Conservation (phyloP, 495 filamentous ascomycete genomes). For the Talaromyces liani region DNA sequence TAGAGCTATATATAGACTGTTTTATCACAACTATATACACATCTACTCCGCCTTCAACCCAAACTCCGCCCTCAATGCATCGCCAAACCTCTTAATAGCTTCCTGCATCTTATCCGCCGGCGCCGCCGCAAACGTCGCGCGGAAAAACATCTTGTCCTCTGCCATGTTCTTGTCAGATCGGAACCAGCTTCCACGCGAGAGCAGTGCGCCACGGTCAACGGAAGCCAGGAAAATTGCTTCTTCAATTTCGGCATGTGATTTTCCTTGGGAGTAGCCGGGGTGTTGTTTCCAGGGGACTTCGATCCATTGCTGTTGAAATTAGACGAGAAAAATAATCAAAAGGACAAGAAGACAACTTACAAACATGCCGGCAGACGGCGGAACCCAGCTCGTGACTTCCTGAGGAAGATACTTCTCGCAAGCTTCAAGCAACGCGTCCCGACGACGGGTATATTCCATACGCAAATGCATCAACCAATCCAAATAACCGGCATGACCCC, state of each 20-base stretch:
- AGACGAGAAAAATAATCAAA: neutral
- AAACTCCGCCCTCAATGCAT: conserved; percentile 61
- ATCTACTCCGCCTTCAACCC: conserved; percentile 15
- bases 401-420: conserved; percentile 73
- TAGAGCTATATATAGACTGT: neutral
- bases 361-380: conserved; percentile 95
- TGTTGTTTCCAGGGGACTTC: conserved; percentile 68
- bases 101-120: conserved; percentile 65
- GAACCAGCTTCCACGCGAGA: conserved; percentile 87
- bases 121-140: conserved; percentile 82
- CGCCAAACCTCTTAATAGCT: conserved; percentile 69
- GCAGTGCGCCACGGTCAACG: conserved; percentile 63
- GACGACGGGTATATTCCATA: conserved; percentile 70
- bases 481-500: conserved; percentile 89
- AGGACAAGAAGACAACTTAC: conserved; percentile 41
- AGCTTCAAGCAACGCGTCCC: conserved; percentile 71
- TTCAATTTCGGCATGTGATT: conserved; percentile 63
- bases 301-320: conserved; percentile 63
- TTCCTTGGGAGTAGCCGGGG: conserved; percentile 48
- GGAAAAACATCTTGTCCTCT: conserved; percentile 64
- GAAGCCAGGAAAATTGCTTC: conserved; percentile 72
- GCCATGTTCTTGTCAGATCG: conserved; percentile 46
- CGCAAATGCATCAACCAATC: conserved; percentile 83
- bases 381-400: conserved; percentile 73
- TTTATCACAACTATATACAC: neutral